phyloP scores from a whole-genome alignment of 371 early-diverging fungal genomes.

The Mucor lusitanicus region DNA sequence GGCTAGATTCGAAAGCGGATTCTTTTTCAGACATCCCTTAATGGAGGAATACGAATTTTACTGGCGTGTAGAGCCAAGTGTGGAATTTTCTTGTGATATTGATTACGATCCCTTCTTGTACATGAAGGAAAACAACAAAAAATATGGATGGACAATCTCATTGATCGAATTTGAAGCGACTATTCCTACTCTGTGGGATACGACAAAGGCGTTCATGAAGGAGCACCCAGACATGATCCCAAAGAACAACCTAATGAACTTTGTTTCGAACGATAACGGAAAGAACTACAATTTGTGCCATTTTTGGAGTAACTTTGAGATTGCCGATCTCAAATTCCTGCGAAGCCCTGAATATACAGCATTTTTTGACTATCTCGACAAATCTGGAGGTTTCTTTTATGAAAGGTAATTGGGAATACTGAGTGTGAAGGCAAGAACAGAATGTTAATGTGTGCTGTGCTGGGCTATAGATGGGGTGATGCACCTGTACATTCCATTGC shows the following conservation, averaged over 20 bases:
- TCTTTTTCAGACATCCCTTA: slow-evolving; percentile 82
- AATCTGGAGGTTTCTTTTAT: slow-evolving; percentile 91
- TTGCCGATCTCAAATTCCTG: slow-evolving; percentile 85
- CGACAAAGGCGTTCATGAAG: slow-evolving; percentile 52
- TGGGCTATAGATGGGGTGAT: slow-evolving; percentile 91
- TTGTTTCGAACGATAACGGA: slow-evolving; percentile 37
- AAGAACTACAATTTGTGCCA: slow-evolving; percentile 77
- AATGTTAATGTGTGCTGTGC: not conserved
- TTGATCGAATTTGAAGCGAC: slow-evolving; percentile 79
- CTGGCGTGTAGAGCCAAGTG: slow-evolving; percentile 96
- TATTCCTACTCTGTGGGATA: slow-evolving; percentile 80
- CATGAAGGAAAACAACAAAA: slow-evolving; percentile 81
- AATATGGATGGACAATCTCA: slow-evolving; percentile 82
- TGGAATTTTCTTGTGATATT: slow-evolving; percentile 84
- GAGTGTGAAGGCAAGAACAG: not conserved
- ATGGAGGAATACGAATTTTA: slow-evolving; percentile 84
- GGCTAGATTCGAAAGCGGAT: slow-evolving; percentile 80
- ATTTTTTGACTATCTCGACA: slow-evolving; percentile 86
- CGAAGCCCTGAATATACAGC: slow-evolving; percentile 67
- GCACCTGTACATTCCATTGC: slow-evolving; percentile 94
- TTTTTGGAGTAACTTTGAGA: slow-evolving; percentile 98
- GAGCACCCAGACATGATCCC: slow-evolving; percentile 49
- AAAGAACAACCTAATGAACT: slow-evolving; percentile 36
- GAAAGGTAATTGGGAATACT: slow-evolving; percentile 55
- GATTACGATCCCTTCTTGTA: slow-evolving; percentile 90